Percentiles rank a stretch among this genome's conserved stretches.
These are phyloP conservation scores for Psilocybe subaeruginosa DNA, from an alignment of 768 basidiomycete species.

Conservation along the genomic window DNA sequence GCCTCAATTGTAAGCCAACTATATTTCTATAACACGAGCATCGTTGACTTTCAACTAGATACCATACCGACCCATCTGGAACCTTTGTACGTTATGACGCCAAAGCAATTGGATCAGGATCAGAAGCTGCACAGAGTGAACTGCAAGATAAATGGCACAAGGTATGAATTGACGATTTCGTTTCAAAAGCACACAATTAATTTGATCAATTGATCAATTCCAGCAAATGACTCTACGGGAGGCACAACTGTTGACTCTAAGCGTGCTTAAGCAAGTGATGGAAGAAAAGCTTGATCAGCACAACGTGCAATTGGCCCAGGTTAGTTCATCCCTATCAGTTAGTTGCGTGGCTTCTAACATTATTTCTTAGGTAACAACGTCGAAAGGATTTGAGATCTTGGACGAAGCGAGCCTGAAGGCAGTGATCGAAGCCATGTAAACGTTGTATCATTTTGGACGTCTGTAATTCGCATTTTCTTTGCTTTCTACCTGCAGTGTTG, in stretches of 20 bases:
- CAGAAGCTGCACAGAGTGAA: conserved; percentile 96
- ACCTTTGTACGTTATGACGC: conserved; percentile 97
- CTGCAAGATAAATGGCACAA: conserved; percentile 97
- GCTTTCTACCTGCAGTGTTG: neutral
- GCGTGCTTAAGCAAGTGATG: conserved; percentile 98
- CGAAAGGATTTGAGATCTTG: conserved; percentile 88
- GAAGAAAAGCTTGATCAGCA: conserved; percentile 99
- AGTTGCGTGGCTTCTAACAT: neutral
- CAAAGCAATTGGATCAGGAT: conserved; percentile 98
- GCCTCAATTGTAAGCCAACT: conserved; percentile 81
- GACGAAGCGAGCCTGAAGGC: conserved; percentile 79
- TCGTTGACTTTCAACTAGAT: conserved; percentile 50
- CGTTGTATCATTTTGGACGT: conserved; percentile 19
- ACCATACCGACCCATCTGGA: conserved; percentile 97
- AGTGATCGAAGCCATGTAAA: conserved; percentile 84
- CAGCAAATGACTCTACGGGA: conserved; percentile 92
- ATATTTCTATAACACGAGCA: neutral
- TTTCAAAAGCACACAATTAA: neutral
- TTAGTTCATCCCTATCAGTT: conserved; percentile 30
- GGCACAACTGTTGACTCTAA: conserved; percentile 84
- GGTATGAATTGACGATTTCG: conserved; percentile 43
- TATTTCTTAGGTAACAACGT: conserved; percentile 67
- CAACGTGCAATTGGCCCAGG: conserved; percentile 97
- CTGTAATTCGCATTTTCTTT: conserved; percentile 21
- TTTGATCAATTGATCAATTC: neutral